Base-by-base conservation (phyloP, 2,329 filamentous ascomycete genomes). In the Paracoccidioides brasiliensis region DNA sequence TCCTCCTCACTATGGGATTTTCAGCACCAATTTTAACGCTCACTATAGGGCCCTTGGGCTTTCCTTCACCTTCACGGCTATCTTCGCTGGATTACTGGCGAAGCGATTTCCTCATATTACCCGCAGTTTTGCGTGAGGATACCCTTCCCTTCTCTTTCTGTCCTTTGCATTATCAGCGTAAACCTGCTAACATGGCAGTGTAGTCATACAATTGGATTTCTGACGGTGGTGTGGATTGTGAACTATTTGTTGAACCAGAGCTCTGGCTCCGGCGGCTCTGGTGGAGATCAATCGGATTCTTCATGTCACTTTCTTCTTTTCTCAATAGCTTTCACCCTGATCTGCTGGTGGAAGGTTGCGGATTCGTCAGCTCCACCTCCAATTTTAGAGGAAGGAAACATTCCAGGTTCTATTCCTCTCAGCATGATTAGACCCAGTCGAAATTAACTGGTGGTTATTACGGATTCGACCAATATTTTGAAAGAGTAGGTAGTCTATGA, bases 311-410 rank as follows among this genome's bases (percentile, higher is more conserved):
- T 40, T 40, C 49, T 51, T 14, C 49, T 51, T 28, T 41, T 37
- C 10, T 51, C 49, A 41, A 10, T 51, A 15, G 49, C 49, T 8
- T 51, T 51, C 33, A 51, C 22, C 7, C 30, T 51, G 14, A 51
- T 51, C 10, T 51, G 49, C 22, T 51, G 48, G 48, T 51, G 48
- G 48, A 51, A 51, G 14, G n/a, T 51, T 41, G 48, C 48, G 0
- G 37, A 40, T 15, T 51, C 35, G 49, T 51, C 49, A 15, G 12
- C 32, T n/a, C 49, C 35, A 41, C n/a, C 37, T 51, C 32, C 49
- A 5, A 6, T 10, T 4, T 8, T 10, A 2, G 37, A 9, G 7
- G 49, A 32, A 30, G 10, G 4, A 40, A 41, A 28, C 33, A 9
- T n/a, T 12, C 28, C 15, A 15, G 10, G 12, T 3, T 8, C 10